Evolutionary conservation across 1,139 yeast species (phyloP).

Genomic region (Pneumocystis wakefieldiae): DNA sequence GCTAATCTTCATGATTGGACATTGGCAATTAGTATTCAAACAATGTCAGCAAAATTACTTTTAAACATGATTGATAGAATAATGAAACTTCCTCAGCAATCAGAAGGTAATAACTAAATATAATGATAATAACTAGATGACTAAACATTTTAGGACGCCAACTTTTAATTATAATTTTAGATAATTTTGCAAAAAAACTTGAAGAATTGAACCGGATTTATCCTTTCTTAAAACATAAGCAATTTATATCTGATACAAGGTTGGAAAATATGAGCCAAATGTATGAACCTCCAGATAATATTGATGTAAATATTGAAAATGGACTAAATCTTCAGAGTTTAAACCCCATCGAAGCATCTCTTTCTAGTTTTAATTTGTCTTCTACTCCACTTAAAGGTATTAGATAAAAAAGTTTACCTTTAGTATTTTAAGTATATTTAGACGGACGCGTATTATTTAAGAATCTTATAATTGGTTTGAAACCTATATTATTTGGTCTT

Average conservation of each 20-base stretch:
- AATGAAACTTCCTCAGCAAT: slow-evolving; percentile 64
- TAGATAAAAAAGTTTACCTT: not conserved
- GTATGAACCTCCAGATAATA: not conserved
- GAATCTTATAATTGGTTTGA: slow-evolving; percentile 75
- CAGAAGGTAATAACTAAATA: slow-evolving; percentile 61
- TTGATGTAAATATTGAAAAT: not conserved
- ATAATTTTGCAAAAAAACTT: slow-evolving; percentile 76
- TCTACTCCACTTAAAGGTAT: not conserved
- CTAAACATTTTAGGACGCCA: slow-evolving; percentile 10
- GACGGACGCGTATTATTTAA: slow-evolving; percentile 82
- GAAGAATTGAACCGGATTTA: slow-evolving; percentile 24
- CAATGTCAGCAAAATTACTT: slow-evolving; percentile 87
- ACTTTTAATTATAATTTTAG: slow-evolving; percentile 54
- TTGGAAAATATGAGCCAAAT: not conserved
- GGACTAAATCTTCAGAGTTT: not conserved
- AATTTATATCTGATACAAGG: not conserved
- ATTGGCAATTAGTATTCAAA: slow-evolving; percentile 79
- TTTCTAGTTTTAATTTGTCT: not conserved
- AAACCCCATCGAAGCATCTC: not conserved
- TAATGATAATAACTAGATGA: slow-evolving; percentile 24
- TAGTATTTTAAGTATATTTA: slow-evolving; percentile 39
- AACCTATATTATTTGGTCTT: slow-evolving; percentile 79
- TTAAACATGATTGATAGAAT: slow-evolving; percentile 80
- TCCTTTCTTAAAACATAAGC: slow-evolving; percentile 17
- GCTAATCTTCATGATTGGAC: slow-evolving; percentile 67